These are phyloP conservation scores for Leucosporidium yakuticum DNA, from an alignment of 768 basidiomycete species.

Conservation along the genomic window DNA sequence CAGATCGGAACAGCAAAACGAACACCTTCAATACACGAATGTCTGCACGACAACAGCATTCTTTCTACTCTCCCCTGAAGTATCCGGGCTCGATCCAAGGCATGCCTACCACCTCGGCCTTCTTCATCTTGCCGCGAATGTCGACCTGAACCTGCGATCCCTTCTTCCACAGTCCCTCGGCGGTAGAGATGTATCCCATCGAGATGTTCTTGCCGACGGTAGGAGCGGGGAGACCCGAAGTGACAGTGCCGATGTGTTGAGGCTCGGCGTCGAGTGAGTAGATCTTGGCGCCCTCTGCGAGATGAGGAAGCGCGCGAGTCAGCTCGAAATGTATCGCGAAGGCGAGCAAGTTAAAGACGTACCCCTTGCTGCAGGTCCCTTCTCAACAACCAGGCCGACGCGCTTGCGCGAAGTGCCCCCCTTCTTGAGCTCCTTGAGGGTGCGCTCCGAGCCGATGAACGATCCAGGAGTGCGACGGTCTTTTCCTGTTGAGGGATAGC, in stretches of 20 bases:
- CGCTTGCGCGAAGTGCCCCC: conserved; percentile 57
- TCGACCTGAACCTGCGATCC: conserved; percentile 78
- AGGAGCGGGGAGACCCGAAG: conserved; percentile 93
- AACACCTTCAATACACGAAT: too few relatives aligned
- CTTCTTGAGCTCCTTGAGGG: conserved; percentile 69
- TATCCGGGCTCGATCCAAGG: conserved; percentile 82
- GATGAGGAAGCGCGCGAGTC: neutral
- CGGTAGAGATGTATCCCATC: conserved; percentile 76
- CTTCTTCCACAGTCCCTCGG: conserved; percentile 73
- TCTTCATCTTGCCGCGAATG: conserved; percentile 71
- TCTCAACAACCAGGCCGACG: conserved; percentile 71
- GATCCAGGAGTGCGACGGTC: conserved; percentile 58
- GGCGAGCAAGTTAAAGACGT: conserved; percentile 42
- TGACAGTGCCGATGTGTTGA: conserved; percentile 57
- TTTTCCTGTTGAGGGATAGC: conserved; percentile 55
- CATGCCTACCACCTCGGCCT: conserved; percentile 70
- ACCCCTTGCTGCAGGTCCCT: conserved; percentile 78
- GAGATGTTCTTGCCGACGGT: conserved; percentile 85
- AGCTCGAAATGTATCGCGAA: neutral
- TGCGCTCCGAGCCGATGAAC: conserved; percentile 73
- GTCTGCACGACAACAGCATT: neutral
- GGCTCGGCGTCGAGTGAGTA: conserved; percentile 7
- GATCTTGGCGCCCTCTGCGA: conserved; percentile 30
- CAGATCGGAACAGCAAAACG: too few relatives aligned
- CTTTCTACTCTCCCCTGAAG: conserved; percentile 44